Base-by-base conservation (phyloP, 352 stramenopile species). In the Pythium monospermum region DNA sequence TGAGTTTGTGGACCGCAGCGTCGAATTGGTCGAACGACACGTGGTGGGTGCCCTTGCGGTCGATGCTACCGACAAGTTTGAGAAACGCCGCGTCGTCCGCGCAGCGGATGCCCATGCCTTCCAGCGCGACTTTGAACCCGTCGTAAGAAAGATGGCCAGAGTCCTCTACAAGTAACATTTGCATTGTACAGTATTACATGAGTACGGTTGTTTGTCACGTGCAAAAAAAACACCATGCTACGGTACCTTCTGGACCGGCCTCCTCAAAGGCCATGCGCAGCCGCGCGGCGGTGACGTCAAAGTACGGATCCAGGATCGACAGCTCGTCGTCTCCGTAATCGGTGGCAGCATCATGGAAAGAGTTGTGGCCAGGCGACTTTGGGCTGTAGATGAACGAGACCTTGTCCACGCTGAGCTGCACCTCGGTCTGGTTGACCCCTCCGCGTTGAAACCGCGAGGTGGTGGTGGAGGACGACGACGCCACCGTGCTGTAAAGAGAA, bases 271-370 rank as follows among this genome's bases (percentile, higher is more conserved):
- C 79, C 36, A 78, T 69, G 36, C 72, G 76, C 26, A 91, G 57
- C 2, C 83, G 66, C 31, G 80, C 87, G n/a, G 67, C 53, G 16
- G 80, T 93, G 39, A 93, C 77, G 49, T 93, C 83, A 50, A 93
- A 93, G 62, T 90, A 91, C 52, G 83, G 83, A 30, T 93, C 80
- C n/a, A 93, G 49, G 42, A 91, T 88, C 31, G 82, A 85, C 21
- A 93, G 73, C 58, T 83, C 71, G 48, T 93, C 80, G 65, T 85
- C 60, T 22, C 78, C 54, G 52, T 65, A 53, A 25, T 67, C 49
- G 44, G 45, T 57, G 22, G 65, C 49, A 22, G 63, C 55, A 40
- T 76, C 68, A 26, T 78, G 61, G 56, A 85, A 87, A 13, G 61
- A 76, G 51, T 65, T 87, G 64, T 83, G 73, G 26, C 61, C 66